Percentiles rank a stretch among this genome's conserved stretches.
Evolutionary conservation across 495 filamentous ascomycete genomes (phyloP).

Genomic region (Rhypophila decipiens): DNA sequence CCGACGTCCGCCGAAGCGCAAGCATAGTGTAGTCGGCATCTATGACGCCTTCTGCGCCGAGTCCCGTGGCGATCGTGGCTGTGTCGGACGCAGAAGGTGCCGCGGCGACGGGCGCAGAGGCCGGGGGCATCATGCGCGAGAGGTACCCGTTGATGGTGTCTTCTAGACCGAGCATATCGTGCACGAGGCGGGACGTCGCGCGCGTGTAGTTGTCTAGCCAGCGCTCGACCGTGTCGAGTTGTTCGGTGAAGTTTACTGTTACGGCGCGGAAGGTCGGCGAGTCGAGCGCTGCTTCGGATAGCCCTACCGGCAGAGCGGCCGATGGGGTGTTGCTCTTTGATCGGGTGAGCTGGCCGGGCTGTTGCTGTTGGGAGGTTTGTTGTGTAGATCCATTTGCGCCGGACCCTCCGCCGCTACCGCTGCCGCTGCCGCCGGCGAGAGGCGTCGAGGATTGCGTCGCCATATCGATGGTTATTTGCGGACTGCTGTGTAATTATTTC

Average conservation of each 20-base stretch:
- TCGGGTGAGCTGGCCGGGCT: background rate
- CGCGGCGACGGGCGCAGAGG: conserved; percentile 66
- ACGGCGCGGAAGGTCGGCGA: conserved; percentile 91
- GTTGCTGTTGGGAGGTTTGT: background rate
- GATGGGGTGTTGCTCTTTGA: background rate
- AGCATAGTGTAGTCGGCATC: conserved; percentile 93
- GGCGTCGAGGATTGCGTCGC: background rate
- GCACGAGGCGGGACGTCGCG: conserved; percentile 66
- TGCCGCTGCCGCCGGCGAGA: no score
- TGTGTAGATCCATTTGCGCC: no score
- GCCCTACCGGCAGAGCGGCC: conserved; percentile 62
- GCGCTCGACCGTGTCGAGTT: conserved; percentile 84
- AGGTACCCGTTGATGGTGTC: conserved; percentile 67
- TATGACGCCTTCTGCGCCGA: conserved; percentile 70
- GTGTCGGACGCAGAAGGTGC: conserved; percentile 52
- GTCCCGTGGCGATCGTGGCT: conserved; percentile 59
- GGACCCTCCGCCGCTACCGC: no score
- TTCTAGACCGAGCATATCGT: conserved; percentile 67
- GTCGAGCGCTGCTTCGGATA: conserved; percentile 93
- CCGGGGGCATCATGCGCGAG: conserved; percentile 59
- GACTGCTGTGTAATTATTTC: no score
- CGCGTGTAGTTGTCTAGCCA: conserved; percentile 88
- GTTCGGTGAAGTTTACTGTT: conserved; percentile 81
- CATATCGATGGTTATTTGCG: background rate
- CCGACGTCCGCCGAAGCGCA: conserved; percentile 75